Percentiles rank a stretch among this genome's conserved stretches.
Conservation (phyloP, 2,329 filamentous ascomycete species). For the Trichophyton simii region DNA sequence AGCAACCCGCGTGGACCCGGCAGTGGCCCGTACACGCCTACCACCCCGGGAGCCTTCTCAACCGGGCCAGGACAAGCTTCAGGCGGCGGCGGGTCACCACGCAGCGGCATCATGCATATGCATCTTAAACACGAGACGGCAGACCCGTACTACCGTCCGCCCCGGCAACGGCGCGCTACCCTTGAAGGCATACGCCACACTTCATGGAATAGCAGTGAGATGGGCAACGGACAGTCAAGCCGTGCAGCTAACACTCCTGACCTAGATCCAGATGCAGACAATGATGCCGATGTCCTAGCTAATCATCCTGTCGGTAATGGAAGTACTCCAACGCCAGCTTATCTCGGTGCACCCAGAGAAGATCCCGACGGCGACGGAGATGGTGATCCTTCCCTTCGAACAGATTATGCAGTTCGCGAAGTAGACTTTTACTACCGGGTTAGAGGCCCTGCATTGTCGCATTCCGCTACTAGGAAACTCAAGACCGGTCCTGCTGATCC, state of each 20-base stretch:
- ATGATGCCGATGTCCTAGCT: slow-evolving; percentile 22
- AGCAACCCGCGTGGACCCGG: slow-evolving; percentile 44
- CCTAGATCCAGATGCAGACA: slow-evolving; percentile 7
- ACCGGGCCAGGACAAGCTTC: slow-evolving; percentile 41
- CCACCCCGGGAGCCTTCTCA: slow-evolving; percentile 62
- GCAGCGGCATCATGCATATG: slow-evolving; percentile 20
- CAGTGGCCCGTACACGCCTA: slow-evolving; percentile 53
- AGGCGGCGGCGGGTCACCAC: slow-evolving; percentile 32
- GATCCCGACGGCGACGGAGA: slow-evolving; percentile 39
- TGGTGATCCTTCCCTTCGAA: slow-evolving; percentile 39
- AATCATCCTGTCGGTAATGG: slow-evolving; percentile 32
- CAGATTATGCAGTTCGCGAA: slow-evolving; percentile 86
- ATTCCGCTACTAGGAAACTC: slow-evolving; percentile 66
- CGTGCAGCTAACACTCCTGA: slow-evolving; percentile 25
- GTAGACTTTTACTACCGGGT: slow-evolving; percentile 96
- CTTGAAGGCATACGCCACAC: slow-evolving; percentile 40
- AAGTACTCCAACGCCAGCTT: slow-evolving; percentile 40
- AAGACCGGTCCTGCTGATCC: slow-evolving; percentile 93
- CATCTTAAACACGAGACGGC: slow-evolving; percentile 41
- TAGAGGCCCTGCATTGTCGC: slow-evolving; percentile 73
- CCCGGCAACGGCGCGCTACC: slow-evolving; percentile 56
- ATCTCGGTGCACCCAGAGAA: slow-evolving; percentile 40
- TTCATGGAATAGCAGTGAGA: slow-evolving; percentile 37
- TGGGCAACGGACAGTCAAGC: slow-evolving; percentile 30
- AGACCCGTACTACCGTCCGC: slow-evolving; percentile 83